Evolutionary conservation across 2,329 filamentous ascomycete species (phyloP), one percentile per base, ranked within the genome.

Genomic region (Furcasterigmium furcatum): DNA sequence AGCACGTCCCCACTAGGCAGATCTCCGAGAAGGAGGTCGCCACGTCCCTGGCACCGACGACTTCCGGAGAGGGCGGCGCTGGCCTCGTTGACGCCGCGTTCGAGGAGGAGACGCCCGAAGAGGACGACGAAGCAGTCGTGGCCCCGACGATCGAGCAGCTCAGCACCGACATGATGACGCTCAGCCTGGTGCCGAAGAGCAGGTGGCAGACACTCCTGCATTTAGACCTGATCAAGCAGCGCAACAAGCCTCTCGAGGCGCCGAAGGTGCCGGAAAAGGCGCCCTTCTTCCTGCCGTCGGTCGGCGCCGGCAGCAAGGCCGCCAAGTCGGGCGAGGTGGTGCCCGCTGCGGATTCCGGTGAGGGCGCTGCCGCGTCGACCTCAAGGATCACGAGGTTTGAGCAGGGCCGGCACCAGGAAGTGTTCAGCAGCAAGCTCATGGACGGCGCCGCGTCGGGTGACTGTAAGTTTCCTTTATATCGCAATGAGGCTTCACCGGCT

Each of bases 121-220:
- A 77, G 9, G 70, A 72, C 2, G 79, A 79, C 8, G 75, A 81
- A 36, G 71, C 75, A 3, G 67, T 82, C 4, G 63, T 79, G 5
- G 73, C 77, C 2, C 76, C 79, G 3, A 70, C 68, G 1, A 65
- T 89, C 18, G 90, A 95, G 46, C 90, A 96, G 65, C 78, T 99
- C 27, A 88, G 83, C 61, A 69, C 82, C 4, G 85, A 91, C 48
- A 85, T 99, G 68, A 85, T 91, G 61, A 96, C 91, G 1, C 75
- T 99, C 46, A 95, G 88, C 64, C 67, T 97, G 42, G 85, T 97
- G 5, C 95, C 94, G 10, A 91, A 88, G 64, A 90, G 87, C 51
- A 82, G 87, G 57, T 99, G 94, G 94, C 92, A 97, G 66, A 96
- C 91, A 1, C 74, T 99, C 13, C 74, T 99, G 22, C 89, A 99